These are phyloP conservation scores for Penicillium janthinellum DNA, from an alignment of 2,329 filamentous ascomycete genomes.

Conservation along the genomic window DNA sequence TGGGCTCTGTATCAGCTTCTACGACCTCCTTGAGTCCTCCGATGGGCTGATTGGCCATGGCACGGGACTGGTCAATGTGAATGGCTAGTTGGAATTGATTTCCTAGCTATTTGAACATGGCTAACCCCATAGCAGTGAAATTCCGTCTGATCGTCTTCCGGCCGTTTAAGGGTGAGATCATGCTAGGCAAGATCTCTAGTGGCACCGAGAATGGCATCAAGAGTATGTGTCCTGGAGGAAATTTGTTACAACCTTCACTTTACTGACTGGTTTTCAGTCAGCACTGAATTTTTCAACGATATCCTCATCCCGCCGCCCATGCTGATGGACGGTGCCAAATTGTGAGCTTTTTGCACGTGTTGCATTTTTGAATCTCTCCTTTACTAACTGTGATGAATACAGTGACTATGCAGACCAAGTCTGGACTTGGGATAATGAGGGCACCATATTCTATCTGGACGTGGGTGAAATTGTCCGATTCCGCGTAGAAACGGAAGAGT, in stretches of 20 bases:
- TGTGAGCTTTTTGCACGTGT: slow-evolving; percentile 55
- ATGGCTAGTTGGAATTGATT: slow-evolving; percentile 59
- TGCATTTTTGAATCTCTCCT: slow-evolving; percentile 11
- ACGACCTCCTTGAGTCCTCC: slow-evolving; percentile 84
- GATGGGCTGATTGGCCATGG: slow-evolving; percentile 94
- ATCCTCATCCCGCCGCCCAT: slow-evolving; percentile 77
- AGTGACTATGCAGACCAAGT: slow-evolving; percentile 74
- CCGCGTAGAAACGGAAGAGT: slow-evolving; percentile 81
- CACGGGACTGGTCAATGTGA: slow-evolving; percentile 89
- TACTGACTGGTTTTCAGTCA: slow-evolving; percentile 53
- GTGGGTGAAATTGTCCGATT: slow-evolving; percentile 86
- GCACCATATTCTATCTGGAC: slow-evolving; percentile 79
- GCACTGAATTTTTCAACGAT: slow-evolving; percentile 91
- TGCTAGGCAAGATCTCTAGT: slow-evolving; percentile 79
- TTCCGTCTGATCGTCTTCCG: slow-evolving; percentile 93
- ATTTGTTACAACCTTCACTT: not conserved
- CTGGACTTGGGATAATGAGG: slow-evolving; percentile 81
- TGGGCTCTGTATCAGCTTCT: slow-evolving; percentile 89
- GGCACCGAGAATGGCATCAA: slow-evolving; percentile 72
- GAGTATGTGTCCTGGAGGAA: slow-evolving; percentile 44
- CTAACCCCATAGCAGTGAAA: slow-evolving; percentile 63
- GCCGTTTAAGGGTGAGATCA: slow-evolving; percentile 91
- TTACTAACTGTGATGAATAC: slow-evolving; percentile 22
- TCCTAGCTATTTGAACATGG: not conserved
- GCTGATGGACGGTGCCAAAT: slow-evolving; percentile 74